Evolutionary conservation across 768 basidiomycete species (phyloP), one percentile per base, ranked within the genome.

Genomic region (Hemileccinum impolitum): DNA sequence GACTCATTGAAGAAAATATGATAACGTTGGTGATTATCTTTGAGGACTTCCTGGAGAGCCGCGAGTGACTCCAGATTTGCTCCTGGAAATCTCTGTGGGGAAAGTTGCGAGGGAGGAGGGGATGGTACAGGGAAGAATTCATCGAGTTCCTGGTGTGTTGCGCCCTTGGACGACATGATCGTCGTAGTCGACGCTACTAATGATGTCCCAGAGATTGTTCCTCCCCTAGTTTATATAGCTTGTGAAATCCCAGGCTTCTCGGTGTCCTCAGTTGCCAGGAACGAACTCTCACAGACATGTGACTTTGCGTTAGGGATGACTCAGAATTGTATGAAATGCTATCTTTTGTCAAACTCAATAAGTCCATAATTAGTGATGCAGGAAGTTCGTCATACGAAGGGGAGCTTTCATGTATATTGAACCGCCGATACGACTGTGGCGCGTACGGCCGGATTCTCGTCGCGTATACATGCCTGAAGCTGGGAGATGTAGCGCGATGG

Each of bases 371-470:
- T 19, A 94, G 70, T 5, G 91, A 86, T 12, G 90, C 84, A 51
- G 98, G 82, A 19, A 94, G 72, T 63, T 94, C 93, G 61, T 99
- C 96, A 60, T 94, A 97, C 0, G 87, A 78, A 39, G 80, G 78
- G 1, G 87, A 79, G 10, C 85, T 85, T 64, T 97, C 94, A 0
- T 2, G 86, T 86, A 62, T 87, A 87, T 17, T 95, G 82, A 55
- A 98, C 87, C 7, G 95, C 93, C 11, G 95, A 89, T 28, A 94
- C 83, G 28, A 95, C 92, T 2, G 92, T 92, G 1, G 91, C 91
- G 18, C 93, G 75, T 5, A 91, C 81, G 17, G 84, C 76, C 3
- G 88, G 77, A 57, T 81, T 84, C 15, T 72, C 64, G 56, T 92
- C 88, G 26, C 65, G 73, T 60, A 90, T 84, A 38, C 85, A 84